Evolutionary conservation across 495 filamentous ascomycete species (phyloP), one percentile per base, ranked within the genome.

Genomic region (Penicillium angulare): DNA sequence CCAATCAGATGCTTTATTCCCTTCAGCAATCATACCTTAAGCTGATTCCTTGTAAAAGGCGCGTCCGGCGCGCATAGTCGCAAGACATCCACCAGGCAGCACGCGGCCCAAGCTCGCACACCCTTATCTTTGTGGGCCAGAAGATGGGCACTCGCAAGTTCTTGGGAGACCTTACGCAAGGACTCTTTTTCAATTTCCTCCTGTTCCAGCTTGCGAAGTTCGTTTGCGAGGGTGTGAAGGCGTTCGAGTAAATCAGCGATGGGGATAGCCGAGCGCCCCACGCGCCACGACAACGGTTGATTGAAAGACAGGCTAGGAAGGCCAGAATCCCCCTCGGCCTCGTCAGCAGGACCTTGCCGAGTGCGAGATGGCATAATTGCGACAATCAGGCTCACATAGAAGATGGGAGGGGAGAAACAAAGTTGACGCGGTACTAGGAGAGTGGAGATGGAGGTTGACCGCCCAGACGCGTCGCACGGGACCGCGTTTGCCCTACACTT

Each of bases 1-100:
- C 38, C 38, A 16, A 45, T 31, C 29, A 32, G 17, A 26, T 9
- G 3, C 15, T 6, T 10, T 5, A 47, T 35, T 17, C 9, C 12
- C 8, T 27, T 17, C 13, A 21, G 32, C 32, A 52, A 54, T 60
- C 71, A 55, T 63, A 95, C 92, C 87, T 93, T 96, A 23, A 99
- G 76, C 69, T 97, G 92, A 43, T 84, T 80, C 23, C 78, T 82
- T 8, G 90, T 96, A 71, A 95, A 97, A 9, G 93, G 93, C 68
- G 93, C 93, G 80, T 97, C 85, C 4, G 93, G 93, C 24, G 93
- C 93, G 74, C 91, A 96, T 22, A 99, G 77, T 59, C 89, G 83
- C 67, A 99, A 81, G 47, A 99, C 89, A 65, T 99, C 95, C 34
- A 96, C 91, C 57, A 97, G 76, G 65, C 91, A 97, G 63, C 88